A percentile compares a stretch with the other conserved stretches of the same genome.
Conservation (phyloP, 1,284 basidiomycete genomes). For the Ganoderma multipileum region DNA sequence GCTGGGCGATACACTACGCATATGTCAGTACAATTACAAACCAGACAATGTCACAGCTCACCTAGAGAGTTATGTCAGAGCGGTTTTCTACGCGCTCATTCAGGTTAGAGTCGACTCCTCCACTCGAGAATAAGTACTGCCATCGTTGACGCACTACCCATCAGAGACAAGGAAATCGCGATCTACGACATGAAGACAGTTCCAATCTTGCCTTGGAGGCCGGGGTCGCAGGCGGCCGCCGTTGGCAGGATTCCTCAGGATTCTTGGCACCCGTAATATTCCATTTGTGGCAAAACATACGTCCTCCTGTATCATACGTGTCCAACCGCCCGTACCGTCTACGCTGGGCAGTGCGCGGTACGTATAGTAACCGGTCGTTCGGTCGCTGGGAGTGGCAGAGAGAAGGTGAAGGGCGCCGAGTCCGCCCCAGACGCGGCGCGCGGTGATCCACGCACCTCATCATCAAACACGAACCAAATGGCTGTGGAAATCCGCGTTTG, state of each 20-base stretch:
- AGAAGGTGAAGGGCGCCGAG: not conserved
- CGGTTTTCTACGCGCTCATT: too few relatives aligned
- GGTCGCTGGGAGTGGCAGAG: not conserved
- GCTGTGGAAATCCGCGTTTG: not conserved
- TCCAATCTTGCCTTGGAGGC: not conserved
- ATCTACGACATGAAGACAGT: not conserved
- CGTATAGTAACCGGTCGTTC: not conserved
- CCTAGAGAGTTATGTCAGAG: not conserved
- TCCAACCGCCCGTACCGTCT: not conserved
- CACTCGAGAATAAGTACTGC: not conserved
- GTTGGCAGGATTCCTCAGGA: not conserved
- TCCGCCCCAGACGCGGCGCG: not conserved
- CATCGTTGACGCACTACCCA: not conserved
- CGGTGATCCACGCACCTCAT: not conserved
- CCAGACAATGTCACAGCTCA: not conserved
- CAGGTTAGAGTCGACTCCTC: not conserved
- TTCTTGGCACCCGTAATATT: not conserved
- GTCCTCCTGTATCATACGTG: not conserved
- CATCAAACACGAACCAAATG: not conserved
- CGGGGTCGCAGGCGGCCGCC: not conserved
- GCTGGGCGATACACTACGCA: not conserved
- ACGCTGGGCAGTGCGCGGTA: not conserved
- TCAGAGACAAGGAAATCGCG: not conserved
- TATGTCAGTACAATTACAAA: not conserved
- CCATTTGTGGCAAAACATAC: not conserved